A percentile compares a stretch with the other conserved stretches of the same genome.
These are phyloP conservation scores for Mycena polygramma DNA, from an alignment of 768 basidiomycete genomes.

Conservation along the genomic window DNA sequence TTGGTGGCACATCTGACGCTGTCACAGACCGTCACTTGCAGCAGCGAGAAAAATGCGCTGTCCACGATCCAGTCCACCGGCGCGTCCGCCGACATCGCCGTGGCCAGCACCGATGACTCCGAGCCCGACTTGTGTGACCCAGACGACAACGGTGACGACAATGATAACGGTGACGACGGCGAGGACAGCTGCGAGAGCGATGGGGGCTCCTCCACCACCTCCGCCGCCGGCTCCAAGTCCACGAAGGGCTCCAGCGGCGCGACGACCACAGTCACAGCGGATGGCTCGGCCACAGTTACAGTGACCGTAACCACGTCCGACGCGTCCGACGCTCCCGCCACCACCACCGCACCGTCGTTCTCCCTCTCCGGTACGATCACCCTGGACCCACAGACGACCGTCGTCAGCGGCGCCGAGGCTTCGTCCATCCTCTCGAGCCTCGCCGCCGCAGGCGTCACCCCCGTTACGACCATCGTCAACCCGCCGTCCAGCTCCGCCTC, in stretches of 20 bases:
- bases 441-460: constrained; percentile 5
- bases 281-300: constrained; percentile 38
- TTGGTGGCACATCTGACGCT: background rate
- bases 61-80: constrained; percentile 63
- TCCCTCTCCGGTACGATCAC: constrained; percentile 37
- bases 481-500: background rate
- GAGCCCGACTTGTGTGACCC: constrained; percentile 3
- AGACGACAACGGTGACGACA: constrained; percentile 10
- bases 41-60: constrained; percentile 61
- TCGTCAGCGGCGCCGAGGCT: constrained; percentile 59
- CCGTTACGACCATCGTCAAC: constrained; percentile 22
- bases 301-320: constrained; percentile 48
- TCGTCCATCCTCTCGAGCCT: constrained; percentile 24
- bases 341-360: constrained; percentile 37
- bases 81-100: constrained; percentile 56
- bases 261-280: constrained; percentile 2
- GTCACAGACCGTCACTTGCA: constrained; percentile 63
- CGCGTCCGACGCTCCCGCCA: constrained; percentile 42
- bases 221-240: constrained; percentile 4
- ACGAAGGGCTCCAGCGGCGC: constrained; percentile 15
- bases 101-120: constrained; percentile 41
- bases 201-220: constrained; percentile 10
- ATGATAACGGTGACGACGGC: constrained; percentile 7
- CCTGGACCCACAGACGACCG: constrained; percentile 54
- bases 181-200: constrained; percentile 31